Conservation (phyloP, 306 rosid species). For the Cicer cuneatum region DNA sequence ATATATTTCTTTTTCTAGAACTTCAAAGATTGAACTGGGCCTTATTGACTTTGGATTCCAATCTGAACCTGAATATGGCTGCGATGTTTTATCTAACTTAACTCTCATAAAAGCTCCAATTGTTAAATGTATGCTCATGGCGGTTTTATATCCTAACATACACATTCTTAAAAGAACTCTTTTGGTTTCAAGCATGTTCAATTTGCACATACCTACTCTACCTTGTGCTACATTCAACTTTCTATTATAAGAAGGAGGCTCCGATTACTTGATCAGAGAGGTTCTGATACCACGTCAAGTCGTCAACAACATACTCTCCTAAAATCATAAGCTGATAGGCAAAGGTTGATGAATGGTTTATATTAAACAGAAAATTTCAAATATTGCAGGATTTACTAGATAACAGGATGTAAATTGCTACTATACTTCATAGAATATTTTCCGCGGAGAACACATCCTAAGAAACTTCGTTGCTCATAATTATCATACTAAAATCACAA, state of each 20-base stretch:
- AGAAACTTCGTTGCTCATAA: slow-evolving; percentile 2
- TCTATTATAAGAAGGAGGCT: not conserved
- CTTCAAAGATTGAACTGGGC: slow-evolving; percentile 26
- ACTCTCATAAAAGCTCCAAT: not conserved
- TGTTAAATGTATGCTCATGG: not conserved
- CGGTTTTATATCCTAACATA: not conserved
- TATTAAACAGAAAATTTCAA: slow-evolving; percentile 22
- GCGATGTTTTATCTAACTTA: slow-evolving; percentile 3
- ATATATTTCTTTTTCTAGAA: not conserved
- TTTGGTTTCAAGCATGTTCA: not conserved
- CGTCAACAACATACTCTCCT: not conserved
- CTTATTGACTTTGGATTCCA: slow-evolving; percentile 2
- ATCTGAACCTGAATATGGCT: slow-evolving; percentile 19
- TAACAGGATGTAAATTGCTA: slow-evolving; percentile 17
- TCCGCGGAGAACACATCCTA: slow-evolving; percentile 7
- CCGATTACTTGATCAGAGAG: not conserved
- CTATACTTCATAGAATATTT: not conserved
- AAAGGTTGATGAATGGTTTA: not conserved
- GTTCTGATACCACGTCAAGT: not conserved
- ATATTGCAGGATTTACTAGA: slow-evolving; percentile 22
- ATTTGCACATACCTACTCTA: not conserved
- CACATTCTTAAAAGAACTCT: not conserved
- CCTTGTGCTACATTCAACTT: not conserved
- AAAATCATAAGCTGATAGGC: not conserved
- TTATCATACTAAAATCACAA: slow-evolving; percentile 1